Evolutionary conservation across 805 yeast genomes (phyloP).

Genomic region (Scheffersomyces lignosus): DNA sequence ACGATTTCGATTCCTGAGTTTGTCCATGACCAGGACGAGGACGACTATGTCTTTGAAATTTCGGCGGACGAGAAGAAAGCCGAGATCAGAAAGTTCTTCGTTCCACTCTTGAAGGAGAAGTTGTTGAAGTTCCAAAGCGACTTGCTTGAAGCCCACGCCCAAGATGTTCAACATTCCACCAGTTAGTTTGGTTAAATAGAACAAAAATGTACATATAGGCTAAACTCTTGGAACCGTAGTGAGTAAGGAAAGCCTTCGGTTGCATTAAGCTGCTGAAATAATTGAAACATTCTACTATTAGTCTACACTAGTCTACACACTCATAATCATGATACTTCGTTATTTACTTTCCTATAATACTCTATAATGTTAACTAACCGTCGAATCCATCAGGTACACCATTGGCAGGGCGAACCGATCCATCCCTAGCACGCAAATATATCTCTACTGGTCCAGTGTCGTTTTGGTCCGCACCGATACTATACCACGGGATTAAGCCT

Average conservation of each 20-base stretch:
- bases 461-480: constrained; percentile 49
- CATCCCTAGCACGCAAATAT: constrained; percentile 46
- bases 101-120: constrained; percentile 51
- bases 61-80: constrained; percentile 36
- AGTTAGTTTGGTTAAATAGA: constrained; percentile 11
- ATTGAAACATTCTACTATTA: no score
- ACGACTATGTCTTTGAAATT: constrained; percentile 56
- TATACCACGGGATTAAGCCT: constrained; percentile 54
- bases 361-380: no score
- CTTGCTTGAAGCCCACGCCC: constrained; percentile 60
- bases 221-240: no score
- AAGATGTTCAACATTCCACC: constrained; percentile 58
- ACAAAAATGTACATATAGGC: no score
- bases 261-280: no score
- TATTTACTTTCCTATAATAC: no score
- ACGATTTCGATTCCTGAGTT: constrained; percentile 61
- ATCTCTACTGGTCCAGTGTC: constrained; percentile 50
- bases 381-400: constrained; percentile 89
- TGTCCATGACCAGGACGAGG: constrained; percentile 74
- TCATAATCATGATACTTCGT: no score
- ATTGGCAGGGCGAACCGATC: constrained; percentile 65
- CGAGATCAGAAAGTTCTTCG: constrained; percentile 46
- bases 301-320: no score
- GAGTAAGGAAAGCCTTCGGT: no score
- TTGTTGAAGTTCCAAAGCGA: constrained; percentile 63